Evolutionary conservation across 257 asterid genomes (phyloP).

Genomic region (Fraxinus pennsylvanica): DNA sequence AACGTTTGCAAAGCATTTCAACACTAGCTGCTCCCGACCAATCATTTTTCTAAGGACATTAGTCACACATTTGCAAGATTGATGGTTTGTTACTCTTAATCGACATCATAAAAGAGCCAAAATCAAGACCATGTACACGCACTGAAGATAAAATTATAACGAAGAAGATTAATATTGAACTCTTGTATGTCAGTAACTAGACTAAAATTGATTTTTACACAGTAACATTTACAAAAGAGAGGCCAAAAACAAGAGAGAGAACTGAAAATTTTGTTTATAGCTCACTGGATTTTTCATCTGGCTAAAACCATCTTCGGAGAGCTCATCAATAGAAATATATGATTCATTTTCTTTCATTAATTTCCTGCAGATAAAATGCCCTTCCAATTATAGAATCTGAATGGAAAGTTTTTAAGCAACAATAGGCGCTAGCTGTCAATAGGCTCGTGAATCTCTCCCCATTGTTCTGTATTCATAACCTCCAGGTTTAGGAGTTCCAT

Average conservation of each 20-base stretch:
- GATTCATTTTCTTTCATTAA: constrained; percentile 32
- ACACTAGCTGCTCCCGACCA: background rate
- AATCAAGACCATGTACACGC: background rate
- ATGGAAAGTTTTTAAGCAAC: constrained; percentile 86
- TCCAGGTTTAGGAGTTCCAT: constrained; percentile 7
- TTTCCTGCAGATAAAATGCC: constrained; percentile 42
- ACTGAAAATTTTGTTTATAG: background rate
- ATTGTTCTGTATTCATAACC: constrained; percentile 52
- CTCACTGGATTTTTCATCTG: constrained; percentile 1
- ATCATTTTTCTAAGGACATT: background rate
- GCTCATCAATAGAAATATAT: background rate
- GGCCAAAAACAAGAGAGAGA: background rate
- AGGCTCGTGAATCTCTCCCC: constrained; percentile 78
- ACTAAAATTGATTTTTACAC: background rate
- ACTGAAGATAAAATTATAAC: background rate
- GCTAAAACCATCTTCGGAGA: background rate
- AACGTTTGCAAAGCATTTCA: background rate
- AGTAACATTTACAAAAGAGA: background rate
- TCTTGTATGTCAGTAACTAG: background rate
- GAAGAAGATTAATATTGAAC: background rate
- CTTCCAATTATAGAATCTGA: constrained; percentile 77
- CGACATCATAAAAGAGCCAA: background rate
- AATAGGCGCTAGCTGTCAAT: constrained; percentile 63
- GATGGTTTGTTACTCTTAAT: background rate
- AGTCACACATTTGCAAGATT: background rate